Base-by-base conservation (phyloP, 2,329 filamentous ascomycete species). In the Aureobasidium sp. region DNA sequence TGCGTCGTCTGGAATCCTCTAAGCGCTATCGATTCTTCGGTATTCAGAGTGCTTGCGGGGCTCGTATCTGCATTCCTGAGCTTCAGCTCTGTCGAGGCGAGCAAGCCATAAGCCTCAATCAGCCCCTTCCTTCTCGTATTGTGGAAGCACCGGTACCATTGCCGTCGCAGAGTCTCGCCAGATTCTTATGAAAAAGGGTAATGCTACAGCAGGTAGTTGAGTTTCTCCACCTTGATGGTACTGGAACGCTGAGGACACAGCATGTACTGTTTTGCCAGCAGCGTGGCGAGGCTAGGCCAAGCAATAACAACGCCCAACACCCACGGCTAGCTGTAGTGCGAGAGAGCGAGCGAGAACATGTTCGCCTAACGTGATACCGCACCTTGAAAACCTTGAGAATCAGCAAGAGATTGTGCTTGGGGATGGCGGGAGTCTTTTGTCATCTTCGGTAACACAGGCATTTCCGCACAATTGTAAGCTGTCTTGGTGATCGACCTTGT, bases 211-310 rank as follows among this genome's bases (percentile, higher is more conserved):
- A 46, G 29, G 9, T 36, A 24, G 39, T 57, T 46, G 53, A 46
- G 51, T 32, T 59, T 24, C 17, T 59, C 34, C 27, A 13, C 20
- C 41, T 32, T 27, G 39, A 36, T 32, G 36, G 15, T 10, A 47
- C 27, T 59, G 55, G 32, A 47, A 34, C 5, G 55, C 29, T 59
- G 55, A 59, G 43, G 15, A 32, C 43, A 59, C 55, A 13, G 32
- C 43, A 59, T 59, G 55, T 48, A 39, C 24, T 43, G 53, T 44
- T 39, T 44, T 27, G 53, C 46, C 53, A 59, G 41, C 55, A 59
- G 27, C 37, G 32, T 32, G 17, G 55, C 47, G 15, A 29, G 47
- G 29, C 17, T 48, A 15, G 15, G n/a, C 41, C 53, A 47, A 26
- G 29, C 29, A 43, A 46, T 12, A 26, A 26, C 6, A n/a, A 53